Base-by-base conservation (phyloP, 2,329 filamentous ascomycete species). In the Calonectria pauciramosa region DNA sequence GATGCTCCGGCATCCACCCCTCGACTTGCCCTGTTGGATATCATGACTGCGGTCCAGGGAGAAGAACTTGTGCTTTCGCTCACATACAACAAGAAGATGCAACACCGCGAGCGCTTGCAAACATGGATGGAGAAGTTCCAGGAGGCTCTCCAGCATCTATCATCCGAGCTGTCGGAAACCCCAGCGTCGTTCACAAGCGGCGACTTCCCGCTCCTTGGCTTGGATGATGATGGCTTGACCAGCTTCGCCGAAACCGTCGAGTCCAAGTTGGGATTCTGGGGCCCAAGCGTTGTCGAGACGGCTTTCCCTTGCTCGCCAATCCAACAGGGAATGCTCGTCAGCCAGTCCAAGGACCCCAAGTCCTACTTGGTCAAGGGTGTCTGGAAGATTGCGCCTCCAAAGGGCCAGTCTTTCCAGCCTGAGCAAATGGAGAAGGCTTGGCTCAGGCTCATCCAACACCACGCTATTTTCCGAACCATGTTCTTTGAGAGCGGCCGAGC, bases 251-350 rank as follows among this genome's bases (percentile, higher is more conserved):
- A 23, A n/a, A 41, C 56, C 7, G 56, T 63, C 16, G 13, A 63
- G 34, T 41, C 56, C 5, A 63, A 63, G 18, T 3, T 63, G 26
- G 56, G 56, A 41, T 63, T 23, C 23, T 63, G 56, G 56, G 56
- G 56, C n/a, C 56, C 56, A 11, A 63, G 56, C n/a, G 56, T 63
- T 28, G 36, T 75, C 1, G 51, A 75, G 6, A 70, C 70, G 18
- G 52, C 74, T 14, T 77, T 69, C 26, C 70, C 72, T 14, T 77
- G 76, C 20, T 47, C 78, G 1, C 69, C 78, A n/a, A 73, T 76
- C 36, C 78, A 79, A 54, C 75, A 77, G 14, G 76, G 72, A 23
- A 72, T 77, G 8, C 47, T 77, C 2, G 68, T 73, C 20, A 64
- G 68, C 16, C 74, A 75, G 28, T 59, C 71, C 38, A 73, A 73